Base-by-base conservation (phyloP, 148 eudicot species). In the Cornus florida region DNA sequence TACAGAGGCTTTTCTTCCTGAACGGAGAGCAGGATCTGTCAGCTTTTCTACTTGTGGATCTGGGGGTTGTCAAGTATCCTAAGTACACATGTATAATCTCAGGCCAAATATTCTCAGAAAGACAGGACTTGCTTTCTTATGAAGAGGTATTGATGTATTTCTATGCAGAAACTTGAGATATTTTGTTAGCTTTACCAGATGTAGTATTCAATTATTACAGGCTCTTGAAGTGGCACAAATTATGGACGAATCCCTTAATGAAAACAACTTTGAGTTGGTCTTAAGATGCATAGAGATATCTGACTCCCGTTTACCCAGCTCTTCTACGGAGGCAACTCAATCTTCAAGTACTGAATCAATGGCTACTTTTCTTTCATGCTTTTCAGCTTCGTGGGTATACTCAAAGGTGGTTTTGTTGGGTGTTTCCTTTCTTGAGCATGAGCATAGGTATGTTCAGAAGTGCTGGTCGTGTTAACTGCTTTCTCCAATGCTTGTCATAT, bases 1-100 rank as follows among this genome's bases (percentile, higher is more conserved):
- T 90, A 75, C 91, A 95, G 99, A 92, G 99, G 83, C 87, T 95
- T 78, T 93, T 95, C 85, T 95, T 95, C 82, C 86, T 92, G 76
- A 91, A 89, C 39, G 97, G 97, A 81, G 97, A 89, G 80, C 97
- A 93, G 79, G 97, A 92, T 82, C 72, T 95, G 77, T 93, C 97
- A 48, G 87, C 97, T 35, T 95, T 93, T 82, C 83, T 95, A 79
- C 90, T 95, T 59, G 94, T 86, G 79, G 97, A 95, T 84, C 71
- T 95, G 86, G 97, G 93, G 65, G 92, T 92, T 72, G 85, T 93
- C 69, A 93, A 90, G 79, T 95, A 92, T 81, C 99, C 99, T 75
- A 76, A 78, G 12, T 95, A 95, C 87, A 95, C 79, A 32, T 92
- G 97, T 85, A 81, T 86, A 41, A 80, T 85, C 69, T 79, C 90